Conservation (phyloP, 2,329 filamentous ascomycete genomes). For the Exophiala sideris region DNA sequence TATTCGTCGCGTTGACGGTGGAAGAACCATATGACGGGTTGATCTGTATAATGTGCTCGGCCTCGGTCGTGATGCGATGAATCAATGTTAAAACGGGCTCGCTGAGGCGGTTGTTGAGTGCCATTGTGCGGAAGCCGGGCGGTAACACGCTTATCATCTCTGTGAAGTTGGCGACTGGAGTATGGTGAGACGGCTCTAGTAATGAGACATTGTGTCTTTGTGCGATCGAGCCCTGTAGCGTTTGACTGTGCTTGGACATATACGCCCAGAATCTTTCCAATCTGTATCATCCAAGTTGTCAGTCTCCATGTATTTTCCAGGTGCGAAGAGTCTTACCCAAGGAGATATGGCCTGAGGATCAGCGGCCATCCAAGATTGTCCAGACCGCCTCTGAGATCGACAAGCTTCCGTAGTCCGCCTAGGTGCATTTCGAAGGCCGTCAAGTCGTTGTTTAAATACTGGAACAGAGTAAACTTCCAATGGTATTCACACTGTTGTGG, state of each 20-base stretch:
- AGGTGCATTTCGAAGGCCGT: conserved; percentile 8
- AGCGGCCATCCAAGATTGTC: conserved; percentile 12
- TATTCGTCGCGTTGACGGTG: conserved; percentile 4
- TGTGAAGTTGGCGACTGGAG: background rate
- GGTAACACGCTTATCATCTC: conserved; percentile 2
- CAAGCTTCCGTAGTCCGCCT: conserved; percentile 7
- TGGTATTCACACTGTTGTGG: background rate
- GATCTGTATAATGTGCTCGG: background rate
- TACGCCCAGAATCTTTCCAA: conserved; percentile 15
- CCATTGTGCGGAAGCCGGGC: background rate
- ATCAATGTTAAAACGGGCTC: conserved; percentile 8
- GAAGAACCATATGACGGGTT: too few species aligned
- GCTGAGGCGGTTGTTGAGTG: conserved; percentile 5
- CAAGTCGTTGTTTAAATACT: conserved; percentile 14
- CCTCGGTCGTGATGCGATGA: background rate
- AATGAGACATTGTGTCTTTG: background rate
- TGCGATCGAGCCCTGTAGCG: background rate
- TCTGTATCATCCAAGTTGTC: background rate
- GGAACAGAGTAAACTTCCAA: background rate
- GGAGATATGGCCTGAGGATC: conserved; percentile 8
- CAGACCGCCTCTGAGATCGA: conserved; percentile 9
- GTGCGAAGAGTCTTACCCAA: background rate
- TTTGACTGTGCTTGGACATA: background rate
- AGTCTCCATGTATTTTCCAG: background rate
- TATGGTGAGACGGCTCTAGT: background rate